Base-by-base conservation (phyloP, 352 stramenopile genomes). In the Globisporangium alternatum region DNA sequence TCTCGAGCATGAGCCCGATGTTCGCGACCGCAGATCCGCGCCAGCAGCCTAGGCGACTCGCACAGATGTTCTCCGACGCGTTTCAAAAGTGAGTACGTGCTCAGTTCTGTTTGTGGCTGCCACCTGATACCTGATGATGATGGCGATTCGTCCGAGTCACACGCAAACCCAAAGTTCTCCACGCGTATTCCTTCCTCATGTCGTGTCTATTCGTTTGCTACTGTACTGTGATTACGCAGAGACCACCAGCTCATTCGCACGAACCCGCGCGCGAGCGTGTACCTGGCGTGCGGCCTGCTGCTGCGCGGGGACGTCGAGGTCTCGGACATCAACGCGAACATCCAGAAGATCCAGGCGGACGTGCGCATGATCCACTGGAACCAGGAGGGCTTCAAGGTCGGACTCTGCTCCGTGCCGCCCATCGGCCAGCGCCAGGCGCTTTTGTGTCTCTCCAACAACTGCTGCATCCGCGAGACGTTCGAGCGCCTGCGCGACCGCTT, bases 331-430 rank as follows among this genome's bases (percentile, higher is more conserved):
- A 94, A 97, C 57, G 62, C 76, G n/a, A 96, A 94, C 67, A 90
- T 97, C 35, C 75, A 96, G 67, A 83, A 83, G 5, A 65, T 97
- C 31, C 78, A 91, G 60, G 76, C 80, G 0, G 75, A 93, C 60
- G 77, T 98, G 54, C 68, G 77, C n/a, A 93, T 98, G 81, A 91
- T 95, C 39, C 76, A 83, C 43, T 98, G 90, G 90, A 98, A 97
- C 61, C 78, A 81, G 44, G 91, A 98, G 64, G 90, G 90, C 13
- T 97, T 97, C 71, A 97, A 97, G 67, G 71, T 96, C 22, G 90
- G 87, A 0, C 65, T 95, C 7, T 96, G 87, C 60, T 66, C 57
- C 17, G 84, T 90, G 30, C 75, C 84, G 0, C 80, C 87, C 3
- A 74, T 94, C 33, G 75, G 75, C 7, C 78, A 88, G 39, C 69